Conservation (phyloP, 805 yeast genomes). For the Saturnispora quitensis region DNA sequence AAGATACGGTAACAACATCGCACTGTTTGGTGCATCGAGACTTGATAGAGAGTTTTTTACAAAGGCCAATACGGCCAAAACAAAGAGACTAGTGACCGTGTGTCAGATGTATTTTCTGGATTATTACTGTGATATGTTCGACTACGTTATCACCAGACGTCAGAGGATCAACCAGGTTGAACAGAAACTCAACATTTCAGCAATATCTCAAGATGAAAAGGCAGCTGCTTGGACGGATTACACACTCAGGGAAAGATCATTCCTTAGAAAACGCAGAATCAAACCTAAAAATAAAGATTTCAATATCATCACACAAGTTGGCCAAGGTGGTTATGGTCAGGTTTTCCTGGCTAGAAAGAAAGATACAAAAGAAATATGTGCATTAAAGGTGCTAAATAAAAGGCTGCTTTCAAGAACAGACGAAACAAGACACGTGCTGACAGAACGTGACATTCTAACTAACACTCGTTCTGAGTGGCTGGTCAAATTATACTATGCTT, state of each 20-base stretch:
- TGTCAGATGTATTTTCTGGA: conserved; percentile 91
- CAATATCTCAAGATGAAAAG: conserved; percentile 28
- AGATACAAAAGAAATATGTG: conserved; percentile 93
- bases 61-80: conserved; percentile 62
- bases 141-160: conserved; percentile 79
- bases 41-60: conserved; percentile 38
- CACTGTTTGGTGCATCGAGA: conserved; percentile 19
- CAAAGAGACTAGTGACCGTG: conserved; percentile 79
- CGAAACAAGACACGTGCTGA: conserved; percentile 90
- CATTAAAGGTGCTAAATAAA: conserved; percentile 85
- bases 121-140: conserved; percentile 92
- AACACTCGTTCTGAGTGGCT: conserved; percentile 94
- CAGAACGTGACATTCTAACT: conserved; percentile 95
- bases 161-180: conserved; percentile 71
- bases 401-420: conserved; percentile 78
- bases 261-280: conserved; percentile 77
- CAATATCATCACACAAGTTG: conserved; percentile 94
- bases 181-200: conserved; percentile 32
- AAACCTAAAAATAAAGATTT: conserved; percentile 93
- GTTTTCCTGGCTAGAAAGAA: conserved; percentile 92
- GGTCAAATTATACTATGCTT: conserved; percentile 86
- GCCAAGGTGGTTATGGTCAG: conserved; percentile 99
- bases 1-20: background rate
- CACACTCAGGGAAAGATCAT: conserved; percentile 73
- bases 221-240: conserved; percentile 69